Evolutionary conservation across 2,329 filamentous ascomycete species (phyloP).

Genomic region (Sclerotiophoma versabilis): DNA sequence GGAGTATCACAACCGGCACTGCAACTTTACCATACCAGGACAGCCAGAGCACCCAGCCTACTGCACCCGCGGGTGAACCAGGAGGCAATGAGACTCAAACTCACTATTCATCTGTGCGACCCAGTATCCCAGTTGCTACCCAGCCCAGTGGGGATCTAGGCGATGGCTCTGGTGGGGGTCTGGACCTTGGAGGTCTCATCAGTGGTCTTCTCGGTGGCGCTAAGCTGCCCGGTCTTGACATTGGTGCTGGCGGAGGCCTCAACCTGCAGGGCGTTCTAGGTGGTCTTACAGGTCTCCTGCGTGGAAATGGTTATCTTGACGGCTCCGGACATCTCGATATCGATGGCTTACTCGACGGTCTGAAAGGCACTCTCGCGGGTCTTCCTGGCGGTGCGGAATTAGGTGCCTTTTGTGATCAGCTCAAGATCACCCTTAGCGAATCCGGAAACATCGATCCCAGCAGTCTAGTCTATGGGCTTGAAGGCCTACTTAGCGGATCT

Average conservation of each 20-base stretch:
- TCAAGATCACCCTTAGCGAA: constrained; percentile 5
- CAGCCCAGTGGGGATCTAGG: background rate
- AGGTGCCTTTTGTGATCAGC: constrained; percentile 9
- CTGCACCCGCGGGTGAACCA: background rate
- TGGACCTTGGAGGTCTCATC: constrained; percentile 13
- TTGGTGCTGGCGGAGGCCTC: constrained; percentile 5
- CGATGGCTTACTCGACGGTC: constrained; percentile 9
- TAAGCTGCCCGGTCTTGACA: constrained; percentile 2
- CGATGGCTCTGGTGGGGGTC: background rate
- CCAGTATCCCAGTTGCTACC: background rate
- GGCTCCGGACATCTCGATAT: constrained; percentile 10
- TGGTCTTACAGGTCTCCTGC: constrained; percentile 2
- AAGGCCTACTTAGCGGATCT: constrained; percentile 7
- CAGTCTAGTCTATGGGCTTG: constrained; percentile 1
- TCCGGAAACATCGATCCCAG: constrained; percentile 9
- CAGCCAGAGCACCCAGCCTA: background rate
- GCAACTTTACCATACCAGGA: background rate
- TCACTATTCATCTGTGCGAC: background rate
- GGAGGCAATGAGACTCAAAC: background rate
- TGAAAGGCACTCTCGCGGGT: constrained; percentile 5
- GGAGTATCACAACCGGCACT: background rate
- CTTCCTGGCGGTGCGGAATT: constrained; percentile 10
- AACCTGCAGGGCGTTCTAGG: constrained; percentile 8
- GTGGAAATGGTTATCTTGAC: constrained; percentile 6
- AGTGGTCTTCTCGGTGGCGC: constrained; percentile 10